Percentiles rank a stretch among this genome's conserved stretches.
These are phyloP conservation scores for Ensete ventricosum DNA, from an alignment of 176 grass and related monocot species.

Conservation along the genomic window DNA sequence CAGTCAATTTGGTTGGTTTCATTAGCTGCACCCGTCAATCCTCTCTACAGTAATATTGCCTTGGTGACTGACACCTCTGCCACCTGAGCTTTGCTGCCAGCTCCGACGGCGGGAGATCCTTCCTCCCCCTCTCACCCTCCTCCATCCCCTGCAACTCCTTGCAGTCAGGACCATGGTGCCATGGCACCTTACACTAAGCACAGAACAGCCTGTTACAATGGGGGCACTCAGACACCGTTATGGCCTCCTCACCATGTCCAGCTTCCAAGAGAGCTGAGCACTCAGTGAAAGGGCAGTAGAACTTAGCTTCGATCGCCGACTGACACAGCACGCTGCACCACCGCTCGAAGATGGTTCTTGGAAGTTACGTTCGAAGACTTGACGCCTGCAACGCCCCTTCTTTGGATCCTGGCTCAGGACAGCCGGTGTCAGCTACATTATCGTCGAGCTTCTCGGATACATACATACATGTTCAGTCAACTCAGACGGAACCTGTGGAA, in stretches of 20 bases:
- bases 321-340: background rate
- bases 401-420: background rate
- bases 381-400: no score
- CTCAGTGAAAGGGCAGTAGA: background rate
- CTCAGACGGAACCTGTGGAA: background rate
- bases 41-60: conserved; percentile 74
- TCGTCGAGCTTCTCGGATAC: background rate
- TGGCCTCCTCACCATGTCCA: no score
- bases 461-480: background rate
- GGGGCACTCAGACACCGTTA: background rate
- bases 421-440: background rate
- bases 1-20: background rate
- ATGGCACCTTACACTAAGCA: conserved; percentile 52
- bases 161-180: conserved; percentile 44
- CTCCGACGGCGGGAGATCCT: conserved; percentile 48
- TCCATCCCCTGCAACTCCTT: conserved; percentile 33
- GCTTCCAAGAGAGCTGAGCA: background rate
- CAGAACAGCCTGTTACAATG: conserved; percentile 27
- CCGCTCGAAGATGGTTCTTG: background rate
- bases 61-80: conserved; percentile 64
- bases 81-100: conserved; percentile 41
- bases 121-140: conserved; percentile 30
- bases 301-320: background rate
- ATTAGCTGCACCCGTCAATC: conserved; percentile 27
- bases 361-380: no score